A percentile compares a stretch with the other conserved stretches of the same genome.
Evolutionary conservation across 2,329 filamentous ascomycete genomes (phyloP).

Genomic region (Zasmidium citrigriseum): DNA sequence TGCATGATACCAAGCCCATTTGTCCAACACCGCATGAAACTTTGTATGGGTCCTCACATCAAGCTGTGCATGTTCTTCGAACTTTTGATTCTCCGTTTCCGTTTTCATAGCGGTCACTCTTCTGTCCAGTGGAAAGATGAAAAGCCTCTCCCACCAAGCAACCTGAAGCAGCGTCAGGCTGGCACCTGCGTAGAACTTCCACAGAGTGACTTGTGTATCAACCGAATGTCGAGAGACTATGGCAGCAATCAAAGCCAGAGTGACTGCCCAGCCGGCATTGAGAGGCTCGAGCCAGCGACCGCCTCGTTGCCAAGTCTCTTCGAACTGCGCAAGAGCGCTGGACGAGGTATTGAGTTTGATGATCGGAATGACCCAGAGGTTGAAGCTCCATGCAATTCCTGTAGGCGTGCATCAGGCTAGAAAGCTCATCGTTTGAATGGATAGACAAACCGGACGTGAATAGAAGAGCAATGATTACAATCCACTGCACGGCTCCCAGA

Average conservation of each 20-base stretch:
- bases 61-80: no score
- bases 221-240: not conserved
- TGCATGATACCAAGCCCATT: no score
- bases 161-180: conserved; percentile 1
- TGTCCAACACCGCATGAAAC: no score
- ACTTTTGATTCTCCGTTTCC: not conserved
- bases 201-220: not conserved
- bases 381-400: conserved; percentile 6
- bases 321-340: not conserved
- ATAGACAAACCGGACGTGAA: not conserved
- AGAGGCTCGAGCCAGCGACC: conserved; percentile 2
- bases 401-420: not conserved
- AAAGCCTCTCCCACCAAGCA: conserved; percentile 7
- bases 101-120: not conserved
- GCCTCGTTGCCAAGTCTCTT: not conserved
- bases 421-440: not conserved
- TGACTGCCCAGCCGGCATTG: not conserved
- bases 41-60: no score
- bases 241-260: not conserved
- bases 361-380: conserved; percentile 3
- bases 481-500: no score
- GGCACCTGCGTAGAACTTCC: not conserved
- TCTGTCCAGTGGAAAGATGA: conserved; percentile 2
- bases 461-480: not conserved
- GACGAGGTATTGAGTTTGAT: conserved; percentile 3